Conservation (phyloP, 225 moss, liverwort and hornwort genomes). For the Lunularia cruciata region DNA sequence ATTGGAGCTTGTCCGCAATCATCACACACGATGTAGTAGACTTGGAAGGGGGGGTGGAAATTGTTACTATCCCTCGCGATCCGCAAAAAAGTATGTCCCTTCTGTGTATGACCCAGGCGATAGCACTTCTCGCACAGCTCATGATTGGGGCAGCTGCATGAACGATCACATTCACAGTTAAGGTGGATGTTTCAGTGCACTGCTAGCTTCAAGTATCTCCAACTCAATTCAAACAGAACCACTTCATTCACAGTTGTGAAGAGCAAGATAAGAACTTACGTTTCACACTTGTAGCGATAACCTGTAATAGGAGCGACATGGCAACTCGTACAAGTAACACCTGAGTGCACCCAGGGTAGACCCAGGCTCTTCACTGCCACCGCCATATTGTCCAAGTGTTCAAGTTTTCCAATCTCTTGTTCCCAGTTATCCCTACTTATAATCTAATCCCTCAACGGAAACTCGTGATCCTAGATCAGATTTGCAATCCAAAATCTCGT, state of each 20-base stretch:
- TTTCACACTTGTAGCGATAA: conserved; percentile 45
- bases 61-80: conserved; percentile 42
- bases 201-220: background rate
- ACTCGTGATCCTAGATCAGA: too few relatives aligned
- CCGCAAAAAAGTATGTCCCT: conserved; percentile 40
- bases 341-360: conserved; percentile 42
- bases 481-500: too few relatives aligned
- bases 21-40: conserved; percentile 42
- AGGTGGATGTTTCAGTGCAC: background rate
- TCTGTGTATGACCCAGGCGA: conserved; percentile 41
- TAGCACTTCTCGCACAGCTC: conserved; percentile 44
- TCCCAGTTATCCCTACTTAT: background rate
- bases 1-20: conserved; percentile 47
- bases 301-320: conserved; percentile 36
- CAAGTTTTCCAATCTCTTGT: background rate
- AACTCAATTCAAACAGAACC: background rate
- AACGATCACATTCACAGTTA: background rate
- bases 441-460: too few relatives aligned
- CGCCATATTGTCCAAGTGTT: conserved; percentile 29
- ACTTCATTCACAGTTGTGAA: background rate
- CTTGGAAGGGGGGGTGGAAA: conserved; percentile 45
- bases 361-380: conserved; percentile 37
- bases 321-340: conserved; percentile 29
- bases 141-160: conserved; percentile 42
- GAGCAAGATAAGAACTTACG: conserved; percentile 18